A percentile compares a stretch with the other conserved stretches of the same genome.
phyloP scores from a whole-genome alignment of 352 stramenopile species.

The Globisporangium polare region DNA sequence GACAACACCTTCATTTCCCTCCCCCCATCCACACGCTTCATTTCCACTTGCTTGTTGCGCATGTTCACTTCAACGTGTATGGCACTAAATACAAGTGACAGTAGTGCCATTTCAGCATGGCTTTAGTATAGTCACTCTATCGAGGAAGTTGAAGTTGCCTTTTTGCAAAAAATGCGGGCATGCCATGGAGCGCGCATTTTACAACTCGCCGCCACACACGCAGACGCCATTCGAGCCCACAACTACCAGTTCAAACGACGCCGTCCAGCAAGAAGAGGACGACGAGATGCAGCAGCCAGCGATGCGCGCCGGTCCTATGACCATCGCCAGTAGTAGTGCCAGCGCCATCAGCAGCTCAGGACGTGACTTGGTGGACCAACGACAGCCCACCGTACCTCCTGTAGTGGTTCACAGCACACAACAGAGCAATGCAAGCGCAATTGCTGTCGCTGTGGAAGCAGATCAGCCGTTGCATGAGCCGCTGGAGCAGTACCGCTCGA shows the following conservation, averaged over 20 bases:
- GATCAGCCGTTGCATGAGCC: conserved; percentile 21
- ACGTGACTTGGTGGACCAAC: not conserved
- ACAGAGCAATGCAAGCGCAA: not conserved
- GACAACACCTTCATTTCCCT: not conserved
- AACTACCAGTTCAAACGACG: not conserved
- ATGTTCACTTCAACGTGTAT: not conserved
- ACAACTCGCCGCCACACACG: not conserved
- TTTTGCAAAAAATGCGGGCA: not conserved
- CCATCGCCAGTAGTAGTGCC: not conserved
- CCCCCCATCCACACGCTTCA: not conserved
- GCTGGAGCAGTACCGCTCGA: conserved; percentile 27
- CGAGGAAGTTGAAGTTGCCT: conserved; percentile 16
- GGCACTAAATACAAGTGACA: not conserved
- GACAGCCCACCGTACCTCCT: not conserved
- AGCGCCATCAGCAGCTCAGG: not conserved
- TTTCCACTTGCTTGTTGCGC: not conserved
- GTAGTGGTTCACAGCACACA: not conserved
- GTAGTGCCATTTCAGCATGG: not conserved
- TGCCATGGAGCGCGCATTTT: not conserved
- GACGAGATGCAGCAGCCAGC: not conserved
- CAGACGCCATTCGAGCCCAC: not conserved
- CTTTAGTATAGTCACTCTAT: conserved; percentile 2
- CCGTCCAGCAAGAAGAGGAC: not conserved
- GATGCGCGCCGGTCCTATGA: not conserved
- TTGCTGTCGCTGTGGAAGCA: too few species aligned